A percentile compares a stretch with the other conserved stretches of the same genome.
Conservation (phyloP, 2,329 filamentous ascomycete species). For the Scytalidium lignicola region DNA sequence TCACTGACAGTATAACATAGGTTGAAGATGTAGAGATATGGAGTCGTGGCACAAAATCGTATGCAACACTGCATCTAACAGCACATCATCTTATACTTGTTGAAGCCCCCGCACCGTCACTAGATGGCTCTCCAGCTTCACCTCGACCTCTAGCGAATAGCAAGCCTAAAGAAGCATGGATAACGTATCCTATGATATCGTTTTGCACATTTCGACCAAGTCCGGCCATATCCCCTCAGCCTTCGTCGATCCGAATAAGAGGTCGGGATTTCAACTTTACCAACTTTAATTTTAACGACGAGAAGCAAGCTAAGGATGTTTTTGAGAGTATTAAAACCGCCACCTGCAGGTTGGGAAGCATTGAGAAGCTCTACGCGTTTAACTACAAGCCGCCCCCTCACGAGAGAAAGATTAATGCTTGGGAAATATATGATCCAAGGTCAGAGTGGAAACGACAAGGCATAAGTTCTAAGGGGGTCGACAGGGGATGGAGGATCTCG, state of each 20-base stretch:
- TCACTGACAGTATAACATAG: conserved; percentile 26
- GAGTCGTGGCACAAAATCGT: conserved; percentile 50
- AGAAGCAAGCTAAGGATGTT: conserved; percentile 71
- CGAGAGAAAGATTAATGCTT: conserved; percentile 73
- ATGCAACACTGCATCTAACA: conserved; percentile 55
- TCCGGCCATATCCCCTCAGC: conserved; percentile 61
- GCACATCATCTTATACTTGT: conserved; percentile 52
- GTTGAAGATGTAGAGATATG: conserved; percentile 58
- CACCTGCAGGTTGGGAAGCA: conserved; percentile 74
- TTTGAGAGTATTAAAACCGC: conserved; percentile 80
- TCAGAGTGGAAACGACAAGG: conserved; percentile 85
- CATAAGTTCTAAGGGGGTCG: conserved; percentile 69
- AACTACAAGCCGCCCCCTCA: conserved; percentile 69
- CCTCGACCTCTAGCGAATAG: conserved; percentile 33
- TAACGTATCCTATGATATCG: conserved; percentile 88
- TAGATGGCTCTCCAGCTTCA: conserved; percentile 6
- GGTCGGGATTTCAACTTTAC: conserved; percentile 93
- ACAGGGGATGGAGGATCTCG: conserved; percentile 72
- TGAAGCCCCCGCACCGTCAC: conserved; percentile 26
- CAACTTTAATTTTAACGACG: conserved; percentile 78
- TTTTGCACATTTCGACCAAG: conserved; percentile 74
- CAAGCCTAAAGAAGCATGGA: conserved; percentile 72
- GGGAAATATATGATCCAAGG: conserved; percentile 78
- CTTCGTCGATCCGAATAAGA: conserved; percentile 78
- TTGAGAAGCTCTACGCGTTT: conserved; percentile 91